Evolutionary conservation across 768 basidiomycete species (phyloP).

Genomic region (Suillus plorans): DNA sequence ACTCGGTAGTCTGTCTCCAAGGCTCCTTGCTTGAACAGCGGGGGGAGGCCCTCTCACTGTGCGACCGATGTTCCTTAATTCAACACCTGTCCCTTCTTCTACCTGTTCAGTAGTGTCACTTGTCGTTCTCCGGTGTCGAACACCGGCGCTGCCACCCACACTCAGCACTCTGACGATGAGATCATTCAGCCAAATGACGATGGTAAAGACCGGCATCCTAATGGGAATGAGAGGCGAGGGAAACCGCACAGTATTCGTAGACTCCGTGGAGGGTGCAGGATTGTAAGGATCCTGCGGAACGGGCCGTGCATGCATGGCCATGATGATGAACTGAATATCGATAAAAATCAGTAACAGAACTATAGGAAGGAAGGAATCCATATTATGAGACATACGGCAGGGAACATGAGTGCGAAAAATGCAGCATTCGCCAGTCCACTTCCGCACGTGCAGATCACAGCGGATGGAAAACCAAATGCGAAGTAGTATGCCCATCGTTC

Average conservation of each 20-base stretch:
- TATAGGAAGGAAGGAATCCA: neutral
- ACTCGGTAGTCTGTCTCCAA: slow-evolving; percentile 11
- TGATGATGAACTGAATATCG: slow-evolving; percentile 69
- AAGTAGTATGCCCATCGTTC: slow-evolving; percentile 90
- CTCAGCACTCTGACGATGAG: slow-evolving; percentile 61
- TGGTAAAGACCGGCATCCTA: slow-evolving; percentile 72
- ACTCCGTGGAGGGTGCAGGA: slow-evolving; percentile 40
- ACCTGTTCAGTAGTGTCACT: slow-evolving; percentile 57
- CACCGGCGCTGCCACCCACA: slow-evolving; percentile 41
- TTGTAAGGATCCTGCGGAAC: slow-evolving; percentile 76
- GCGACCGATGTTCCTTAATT: slow-evolving; percentile 17
- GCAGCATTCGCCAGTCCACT: slow-evolving; percentile 78
- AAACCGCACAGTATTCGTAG: slow-evolving; percentile 49
- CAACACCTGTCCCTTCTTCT: slow-evolving; percentile 56
- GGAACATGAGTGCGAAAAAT: slow-evolving; percentile 80
- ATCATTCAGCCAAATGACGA: slow-evolving; percentile 77
- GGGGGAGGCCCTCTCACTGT: neutral
- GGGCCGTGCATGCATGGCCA: slow-evolving; percentile 78
- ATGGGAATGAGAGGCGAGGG: slow-evolving; percentile 81
- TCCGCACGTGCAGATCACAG: slow-evolving; percentile 71
- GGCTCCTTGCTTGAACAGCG: slow-evolving; percentile 7
- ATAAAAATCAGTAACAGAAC: slow-evolving; percentile 7
- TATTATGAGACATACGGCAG: slow-evolving; percentile 52
- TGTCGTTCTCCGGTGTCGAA: slow-evolving; percentile 27
- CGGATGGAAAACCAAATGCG: slow-evolving; percentile 80